phyloP scores from a whole-genome alignment of 768 basidiomycete genomes.

The Suillus sp. region DNA sequence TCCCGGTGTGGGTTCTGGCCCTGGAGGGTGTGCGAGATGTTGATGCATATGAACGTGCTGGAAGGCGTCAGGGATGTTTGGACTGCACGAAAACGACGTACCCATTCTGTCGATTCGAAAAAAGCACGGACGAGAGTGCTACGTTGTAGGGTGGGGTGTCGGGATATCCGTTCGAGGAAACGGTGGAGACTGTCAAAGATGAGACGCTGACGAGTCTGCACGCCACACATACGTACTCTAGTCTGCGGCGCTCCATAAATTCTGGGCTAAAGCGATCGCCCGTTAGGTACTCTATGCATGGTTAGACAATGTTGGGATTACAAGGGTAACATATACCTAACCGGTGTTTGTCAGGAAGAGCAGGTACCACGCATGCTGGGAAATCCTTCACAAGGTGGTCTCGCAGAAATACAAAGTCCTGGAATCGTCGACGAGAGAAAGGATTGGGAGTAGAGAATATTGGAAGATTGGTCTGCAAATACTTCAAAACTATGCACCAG shows the following conservation, averaged over 20 bases:
- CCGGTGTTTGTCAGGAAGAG: slow-evolving; percentile 94
- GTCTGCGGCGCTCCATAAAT: slow-evolving; percentile 90
- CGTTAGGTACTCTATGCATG: slow-evolving; percentile 83
- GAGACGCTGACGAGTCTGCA: slow-evolving; percentile 1
- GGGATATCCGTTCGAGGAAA: slow-evolving; percentile 86
- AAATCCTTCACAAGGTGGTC: slow-evolving; percentile 90
- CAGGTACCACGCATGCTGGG: slow-evolving; percentile 97
- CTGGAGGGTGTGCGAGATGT: slow-evolving; percentile 89
- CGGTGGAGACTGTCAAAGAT: slow-evolving; percentile 71
- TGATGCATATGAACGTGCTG: slow-evolving; percentile 98
- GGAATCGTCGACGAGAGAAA: slow-evolving; percentile 84
- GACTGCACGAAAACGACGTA: slow-evolving; percentile 37
- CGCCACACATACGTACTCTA: slow-evolving; percentile 62
- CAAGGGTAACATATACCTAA: slow-evolving; percentile 61
- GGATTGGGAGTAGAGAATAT: slow-evolving; percentile 80
- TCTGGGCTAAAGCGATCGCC: slow-evolving; percentile 97
- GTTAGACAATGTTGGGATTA: slow-evolving; percentile 7
- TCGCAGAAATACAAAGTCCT: slow-evolving; percentile 94
- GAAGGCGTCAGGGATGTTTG: slow-evolving; percentile 12
- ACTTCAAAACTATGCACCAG: slow-evolving; percentile 15
- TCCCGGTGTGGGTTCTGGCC: slow-evolving; percentile 74
- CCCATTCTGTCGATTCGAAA: slow-evolving; percentile 99
- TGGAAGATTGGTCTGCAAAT: slow-evolving; percentile 79
- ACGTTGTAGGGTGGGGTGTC: slow-evolving; percentile 92
- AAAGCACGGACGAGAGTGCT: slow-evolving; percentile 91